A percentile compares a stretch with the other conserved stretches of the same genome.
phyloP scores from a whole-genome alignment of 2,329 filamentous ascomycete genomes.

The Aspergillus phoenicis region DNA sequence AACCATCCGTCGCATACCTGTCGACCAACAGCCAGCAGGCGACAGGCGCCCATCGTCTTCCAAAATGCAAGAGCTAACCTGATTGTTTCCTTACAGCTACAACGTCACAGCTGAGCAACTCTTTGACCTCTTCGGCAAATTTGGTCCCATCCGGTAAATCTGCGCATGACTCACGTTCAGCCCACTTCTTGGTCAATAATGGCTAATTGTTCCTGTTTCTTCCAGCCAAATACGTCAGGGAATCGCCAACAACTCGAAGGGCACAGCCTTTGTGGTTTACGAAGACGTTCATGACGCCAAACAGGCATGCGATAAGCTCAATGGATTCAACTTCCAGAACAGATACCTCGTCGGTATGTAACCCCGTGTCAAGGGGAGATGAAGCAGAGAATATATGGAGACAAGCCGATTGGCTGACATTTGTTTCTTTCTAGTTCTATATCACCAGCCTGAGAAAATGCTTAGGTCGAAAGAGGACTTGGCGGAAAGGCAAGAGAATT shows the following conservation, averaged over 20 bases:
- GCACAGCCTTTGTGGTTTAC: constrained; percentile 98
- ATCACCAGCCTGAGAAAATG: constrained; percentile 79
- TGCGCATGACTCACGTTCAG: constrained; percentile 15
- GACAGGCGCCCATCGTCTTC: not conserved
- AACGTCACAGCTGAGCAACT: constrained; percentile 98
- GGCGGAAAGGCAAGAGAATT: constrained; percentile 88
- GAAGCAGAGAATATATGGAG: not conserved
- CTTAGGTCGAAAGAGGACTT: constrained; percentile 89
- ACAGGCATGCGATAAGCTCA: constrained; percentile 97
- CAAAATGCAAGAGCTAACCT: constrained; percentile 16
- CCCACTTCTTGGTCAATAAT: constrained; percentile 6
- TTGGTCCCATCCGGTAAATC: constrained; percentile 86
- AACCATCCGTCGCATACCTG: constrained; percentile 6
- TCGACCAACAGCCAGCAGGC: not conserved
- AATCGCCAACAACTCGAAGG: constrained; percentile 95
- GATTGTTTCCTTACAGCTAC: constrained; percentile 66
- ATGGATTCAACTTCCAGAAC: constrained; percentile 99
- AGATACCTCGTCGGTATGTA: constrained; percentile 93
- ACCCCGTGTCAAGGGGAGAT: not conserved
- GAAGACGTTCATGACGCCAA: constrained; percentile 99
- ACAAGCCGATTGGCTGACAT: constrained; percentile 11
- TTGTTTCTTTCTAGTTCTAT: constrained; percentile 57
- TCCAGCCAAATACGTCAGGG: constrained; percentile 94
- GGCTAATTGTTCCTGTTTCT: constrained; percentile 17
- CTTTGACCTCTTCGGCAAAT: constrained; percentile 98